Base-by-base conservation (phyloP, 2,329 filamentous ascomycete species). In the Aspergillus neoniger region DNA sequence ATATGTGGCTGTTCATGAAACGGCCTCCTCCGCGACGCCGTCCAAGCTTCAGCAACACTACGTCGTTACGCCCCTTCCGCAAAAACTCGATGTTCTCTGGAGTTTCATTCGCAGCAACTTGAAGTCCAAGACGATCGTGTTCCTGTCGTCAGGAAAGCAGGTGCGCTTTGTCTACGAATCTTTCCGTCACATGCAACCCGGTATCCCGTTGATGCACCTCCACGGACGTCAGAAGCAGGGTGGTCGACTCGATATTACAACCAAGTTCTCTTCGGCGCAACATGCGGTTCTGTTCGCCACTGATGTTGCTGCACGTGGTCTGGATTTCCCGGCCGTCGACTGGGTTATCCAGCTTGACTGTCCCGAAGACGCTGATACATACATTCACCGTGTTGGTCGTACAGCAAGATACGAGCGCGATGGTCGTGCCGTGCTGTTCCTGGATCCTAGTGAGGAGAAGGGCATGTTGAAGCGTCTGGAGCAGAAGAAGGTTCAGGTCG, bases 301-400 rank as follows among this genome's bases (percentile, higher is more conserved):
- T 0, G 95, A 99, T 72, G 92, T 99, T 5, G 92, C 96, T 4
- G 95, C 95, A 0, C 86, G 95, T 75, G 95, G 95, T 65, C 85
- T 99, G 12, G 95, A 99, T 75, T 98, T 99, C 72, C 95, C 95
- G 0, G 89, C 92, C 3, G 95, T 99, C 0, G 95, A 99, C 75
- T 99, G 95, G 90, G 95, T 99, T 5, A 92, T 99, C n/a, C 95
- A 99, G 74, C 85, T 91, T n/a, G 95, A 99, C 75, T 96, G 91
- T 67, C 95, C 95, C 0, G 95, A 99, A 76, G 94, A 99, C 74
- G 90, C 91, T 4, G 95, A 98, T 71, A 99, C 95, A 0, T 99
- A 99, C 71, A 98, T 99, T 67, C 95, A 99, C 77, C 88, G 95
- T 61, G 94, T 97, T 4, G 95, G 95, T 1, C 87, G 95, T 30